Evolutionary conservation across 805 yeast species (phyloP).

Genomic region (Jamesozyma jinghongensis): DNA sequence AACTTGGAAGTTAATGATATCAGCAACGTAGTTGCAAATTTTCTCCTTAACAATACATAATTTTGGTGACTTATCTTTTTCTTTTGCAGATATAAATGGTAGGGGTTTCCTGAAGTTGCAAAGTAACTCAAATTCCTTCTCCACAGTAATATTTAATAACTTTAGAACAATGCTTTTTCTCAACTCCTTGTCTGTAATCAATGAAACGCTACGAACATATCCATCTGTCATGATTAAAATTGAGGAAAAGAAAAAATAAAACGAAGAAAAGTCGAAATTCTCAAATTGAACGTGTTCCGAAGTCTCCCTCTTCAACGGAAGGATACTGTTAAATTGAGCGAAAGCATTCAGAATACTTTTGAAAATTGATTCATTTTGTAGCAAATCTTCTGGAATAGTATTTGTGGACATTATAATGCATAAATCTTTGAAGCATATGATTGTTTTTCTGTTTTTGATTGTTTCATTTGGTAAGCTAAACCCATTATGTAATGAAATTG

Average conservation of each 20-base stretch:
- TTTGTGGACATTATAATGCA: slow-evolving; percentile 70
- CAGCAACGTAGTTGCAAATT: slow-evolving; percentile 18
- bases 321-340: slow-evolving; percentile 33
- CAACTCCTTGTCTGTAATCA: slow-evolving; percentile 14
- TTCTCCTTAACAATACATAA: slow-evolving; percentile 12
- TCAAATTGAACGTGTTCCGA: slow-evolving; percentile 85
- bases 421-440: slow-evolving; percentile 37
- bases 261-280: slow-evolving; percentile 58
- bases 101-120: slow-evolving; percentile 10
- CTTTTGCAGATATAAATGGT: background rate
- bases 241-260: slow-evolving; percentile 26
- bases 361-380: slow-evolving; percentile 12
- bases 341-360: slow-evolving; percentile 20
- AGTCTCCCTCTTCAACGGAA: slow-evolving; percentile 65
- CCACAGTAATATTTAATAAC: slow-evolving; percentile 12
- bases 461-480: slow-evolving; percentile 23
- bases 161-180: slow-evolving; percentile 13
- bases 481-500: slow-evolving; percentile 18
- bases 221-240: slow-evolving; percentile 27
- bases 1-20: slow-evolving; percentile 22
- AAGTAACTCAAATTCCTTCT: slow-evolving; percentile 16
- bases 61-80: slow-evolving; percentile 1
- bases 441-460: slow-evolving; percentile 25
- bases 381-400: slow-evolving; percentile 38
- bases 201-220: slow-evolving; percentile 22